Conservation (phyloP, 495 filamentous ascomycete species). For the Xanthoparmelia taractica region DNA sequence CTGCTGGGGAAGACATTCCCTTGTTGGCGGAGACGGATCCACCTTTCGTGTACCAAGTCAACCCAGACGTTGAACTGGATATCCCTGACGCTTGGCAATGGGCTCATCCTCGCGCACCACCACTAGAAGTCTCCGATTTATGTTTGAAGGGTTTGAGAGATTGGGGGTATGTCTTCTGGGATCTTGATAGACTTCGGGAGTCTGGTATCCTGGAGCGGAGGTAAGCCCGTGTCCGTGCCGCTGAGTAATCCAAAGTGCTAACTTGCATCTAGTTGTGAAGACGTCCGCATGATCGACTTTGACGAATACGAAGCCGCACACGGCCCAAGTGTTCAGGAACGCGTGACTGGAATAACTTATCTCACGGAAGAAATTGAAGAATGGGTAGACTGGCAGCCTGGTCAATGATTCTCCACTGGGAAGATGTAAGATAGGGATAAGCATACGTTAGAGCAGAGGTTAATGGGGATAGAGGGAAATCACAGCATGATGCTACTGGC, state of each 20-base stretch:
- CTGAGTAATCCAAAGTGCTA: not conserved
- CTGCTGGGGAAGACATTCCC: not conserved
- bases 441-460: no score
- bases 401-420: no score
- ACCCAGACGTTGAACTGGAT: not conserved
- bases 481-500: no score
- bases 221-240: not conserved
- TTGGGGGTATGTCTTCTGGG: slow-evolving; percentile 16
- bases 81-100: slow-evolving; percentile 10
- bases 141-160: slow-evolving; percentile 2
- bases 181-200: not conserved
- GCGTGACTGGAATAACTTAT: not conserved
- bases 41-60: not conserved
- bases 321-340: not conserved
- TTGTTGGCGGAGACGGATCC: not conserved
- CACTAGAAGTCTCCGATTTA: not conserved
- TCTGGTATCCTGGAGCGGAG: not conserved
- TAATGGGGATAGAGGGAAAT: no score
- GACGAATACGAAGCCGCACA: not conserved
- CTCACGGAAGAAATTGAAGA: no score
- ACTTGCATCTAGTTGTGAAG: not conserved
- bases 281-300: not conserved
- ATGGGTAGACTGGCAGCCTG: no score
- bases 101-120: not conserved
- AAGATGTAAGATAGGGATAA: no score